A percentile compares a stretch with the other conserved stretches of the same genome.
phyloP scores from a whole-genome alignment of 2,329 filamentous ascomycete species.

The Trichoderma sp. region DNA sequence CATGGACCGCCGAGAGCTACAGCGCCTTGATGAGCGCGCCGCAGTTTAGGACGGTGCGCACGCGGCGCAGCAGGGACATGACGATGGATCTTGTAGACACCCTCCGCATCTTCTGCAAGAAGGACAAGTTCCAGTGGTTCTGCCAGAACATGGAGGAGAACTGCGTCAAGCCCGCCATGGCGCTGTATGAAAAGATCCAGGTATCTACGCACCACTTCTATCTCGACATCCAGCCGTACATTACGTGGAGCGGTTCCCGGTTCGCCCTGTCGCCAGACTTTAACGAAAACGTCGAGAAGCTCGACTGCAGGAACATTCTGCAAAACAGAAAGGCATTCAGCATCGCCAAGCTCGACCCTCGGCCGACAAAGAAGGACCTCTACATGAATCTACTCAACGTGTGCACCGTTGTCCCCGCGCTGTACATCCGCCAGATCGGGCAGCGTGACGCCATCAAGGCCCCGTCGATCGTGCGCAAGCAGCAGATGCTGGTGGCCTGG shows the following conservation, averaged over 20 bases:
- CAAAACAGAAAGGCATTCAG: conserved; percentile 37
- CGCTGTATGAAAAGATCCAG: conserved; percentile 38
- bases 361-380: conserved; percentile 32
- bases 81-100: conserved; percentile 29
- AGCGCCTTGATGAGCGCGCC: conserved; percentile 35
- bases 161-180: conserved; percentile 37
- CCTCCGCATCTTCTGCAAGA: conserved; percentile 30
- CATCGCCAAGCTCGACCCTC: conserved; percentile 32
- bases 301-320: conserved; percentile 38
- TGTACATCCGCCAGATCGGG: conserved; percentile 38
- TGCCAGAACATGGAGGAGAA: conserved; percentile 26
- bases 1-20: conserved; percentile 39
- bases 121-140: conserved; percentile 26
- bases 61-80: conserved; percentile 27
- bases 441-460: conserved; percentile 34
- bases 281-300: conserved; percentile 29
- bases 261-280: conserved; percentile 32
- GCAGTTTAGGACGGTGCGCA: conserved; percentile 29
- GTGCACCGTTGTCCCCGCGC: conserved; percentile 35
- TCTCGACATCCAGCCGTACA: conserved; percentile 34
- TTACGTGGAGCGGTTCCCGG: conserved; percentile 27
- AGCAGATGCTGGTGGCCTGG: conserved; percentile 40
- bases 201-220: conserved; percentile 39
- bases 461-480: conserved; percentile 35
- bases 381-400: conserved; percentile 33